phyloP scores from a whole-genome alignment of 2,329 filamentous ascomycete genomes.

The Fusarium tjaetaba region DNA sequence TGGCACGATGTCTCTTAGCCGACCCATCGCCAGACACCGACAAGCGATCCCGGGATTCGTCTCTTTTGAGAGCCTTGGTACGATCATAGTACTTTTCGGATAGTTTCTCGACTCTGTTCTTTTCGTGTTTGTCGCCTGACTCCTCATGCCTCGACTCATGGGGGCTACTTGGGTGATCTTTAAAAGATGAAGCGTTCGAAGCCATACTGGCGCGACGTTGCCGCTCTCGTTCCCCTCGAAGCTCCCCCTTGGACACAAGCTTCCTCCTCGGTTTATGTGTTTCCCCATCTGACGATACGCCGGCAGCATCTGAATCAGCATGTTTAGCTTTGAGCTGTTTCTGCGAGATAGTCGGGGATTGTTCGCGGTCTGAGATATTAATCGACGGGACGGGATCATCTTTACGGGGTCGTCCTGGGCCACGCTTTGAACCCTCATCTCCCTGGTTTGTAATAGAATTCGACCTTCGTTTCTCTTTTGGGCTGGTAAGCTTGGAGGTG shows the following conservation, averaged over 20 bases:
- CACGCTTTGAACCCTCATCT: slow-evolving; percentile 64
- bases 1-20: slow-evolving; percentile 68
- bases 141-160: slow-evolving; percentile 62
- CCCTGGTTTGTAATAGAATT: slow-evolving; percentile 54
- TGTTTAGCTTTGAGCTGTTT: slow-evolving; percentile 64
- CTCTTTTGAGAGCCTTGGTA: slow-evolving; percentile 68
- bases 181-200: slow-evolving; percentile 63
- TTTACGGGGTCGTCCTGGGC: slow-evolving; percentile 64
- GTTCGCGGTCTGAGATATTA: slow-evolving; percentile 63
- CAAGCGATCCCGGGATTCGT: slow-evolving; percentile 67
- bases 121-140: slow-evolving; percentile 51
- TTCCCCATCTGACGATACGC: slow-evolving; percentile 66
- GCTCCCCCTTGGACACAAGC: slow-evolving; percentile 70
- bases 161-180: slow-evolving; percentile 62
- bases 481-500: slow-evolving; percentile 52
- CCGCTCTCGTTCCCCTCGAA: slow-evolving; percentile 68
- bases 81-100: slow-evolving; percentile 68
- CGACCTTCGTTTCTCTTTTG: slow-evolving; percentile 60
- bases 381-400: slow-evolving; percentile 61
- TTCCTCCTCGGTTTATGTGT: slow-evolving; percentile 69
- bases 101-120: slow-evolving; percentile 50
- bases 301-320: slow-evolving; percentile 63
- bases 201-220: slow-evolving; percentile 67
- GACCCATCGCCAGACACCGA: slow-evolving; percentile 61
- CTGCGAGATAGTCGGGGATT: slow-evolving; percentile 57